Evolutionary conservation across 257 asterid genomes (phyloP), one percentile per base, ranked within the genome.

Genomic region (Echium plantagineum): DNA sequence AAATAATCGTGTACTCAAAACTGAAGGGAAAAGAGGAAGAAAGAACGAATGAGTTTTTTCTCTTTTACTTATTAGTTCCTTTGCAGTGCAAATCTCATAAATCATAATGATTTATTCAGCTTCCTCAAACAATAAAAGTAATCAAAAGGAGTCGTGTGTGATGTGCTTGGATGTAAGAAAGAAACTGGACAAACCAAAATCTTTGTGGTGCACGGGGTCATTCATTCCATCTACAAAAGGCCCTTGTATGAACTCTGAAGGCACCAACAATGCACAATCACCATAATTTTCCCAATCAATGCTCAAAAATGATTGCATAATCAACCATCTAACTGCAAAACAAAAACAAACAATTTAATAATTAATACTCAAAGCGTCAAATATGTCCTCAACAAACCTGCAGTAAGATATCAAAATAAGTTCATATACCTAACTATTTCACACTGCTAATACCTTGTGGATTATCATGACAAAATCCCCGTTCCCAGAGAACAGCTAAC

Each of bases 171-270:
- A 28, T 28, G 32, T 28, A 28, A 28, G 21, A n/a, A n/a, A 6
- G 22, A 68, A 69, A 64, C 64, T 56, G 60, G 73, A 82, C 96
- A 28, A 60, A 90, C 97, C 97, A 78, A 90, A 90, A 74, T 80
- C 94, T 71, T 63, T 80, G 78, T 90, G 94, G 79, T 87, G 95
- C 76, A 85, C 96, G 57, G 96, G 94, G 80, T 90, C 97, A 72
- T 90, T 85, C 77, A 90, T 72, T 68, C 87, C 97, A 65, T 62
- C 81, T 69, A 85, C 67, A 49, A 90, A 81, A 66, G 97, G 89
- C 62, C 95, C 94, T 63, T 85, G 82, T 72, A 90, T 69, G 72
- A 90, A 90, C 68, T 72, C 76, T 69, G 69, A 76, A 9, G 95
- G 87, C 76, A 87, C 81, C 54, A 81, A 76, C 61, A 70, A 76